Percentiles rank a stretch among this genome's conserved stretches.
phyloP scores from a whole-genome alignment of 1,139 yeast species.

The Sugiyamaella neomexicana region DNA sequence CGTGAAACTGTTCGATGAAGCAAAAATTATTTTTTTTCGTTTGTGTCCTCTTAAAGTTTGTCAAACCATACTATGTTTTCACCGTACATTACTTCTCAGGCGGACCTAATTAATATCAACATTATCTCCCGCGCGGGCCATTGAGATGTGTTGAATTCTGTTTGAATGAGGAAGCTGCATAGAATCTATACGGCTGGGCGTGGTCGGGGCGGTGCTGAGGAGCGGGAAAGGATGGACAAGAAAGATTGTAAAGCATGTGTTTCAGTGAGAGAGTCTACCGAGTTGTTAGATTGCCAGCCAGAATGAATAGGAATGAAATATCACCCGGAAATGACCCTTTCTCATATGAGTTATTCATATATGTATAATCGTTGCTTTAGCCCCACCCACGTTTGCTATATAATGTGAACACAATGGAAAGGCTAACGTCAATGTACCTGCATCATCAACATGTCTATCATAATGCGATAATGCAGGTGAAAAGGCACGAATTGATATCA shows the following conservation, averaged over 20 bases:
- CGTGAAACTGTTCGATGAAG: too few species aligned
- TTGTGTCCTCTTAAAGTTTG: constrained; percentile 4
- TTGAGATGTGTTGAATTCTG: neutral
- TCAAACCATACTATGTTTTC: neutral
- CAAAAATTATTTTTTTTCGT: neutral
- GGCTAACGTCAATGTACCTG: neutral
- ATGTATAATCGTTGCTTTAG: too few species aligned
- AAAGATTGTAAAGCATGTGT: too few species aligned
- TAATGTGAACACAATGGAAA: neutral
- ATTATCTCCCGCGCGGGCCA: constrained; percentile 9
- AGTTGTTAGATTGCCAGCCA: too few species aligned
- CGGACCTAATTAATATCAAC: neutral
- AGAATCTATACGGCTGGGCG: neutral
- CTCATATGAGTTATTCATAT: too few species aligned
- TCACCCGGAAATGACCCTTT: too few species aligned
- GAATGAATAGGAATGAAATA: too few species aligned
- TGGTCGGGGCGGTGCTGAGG: neutral
- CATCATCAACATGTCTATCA: constrained; percentile 7
- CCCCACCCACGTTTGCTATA: too few species aligned
- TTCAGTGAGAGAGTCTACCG: too few species aligned
- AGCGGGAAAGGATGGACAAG: too few species aligned
- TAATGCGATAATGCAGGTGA: neutral
- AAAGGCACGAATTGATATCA: neutral
- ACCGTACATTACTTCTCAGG: neutral
- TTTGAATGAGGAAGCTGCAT: neutral